Evolutionary conservation across 768 basidiomycete genomes (phyloP).

Genomic region (Coprinopsis cinerea): DNA sequence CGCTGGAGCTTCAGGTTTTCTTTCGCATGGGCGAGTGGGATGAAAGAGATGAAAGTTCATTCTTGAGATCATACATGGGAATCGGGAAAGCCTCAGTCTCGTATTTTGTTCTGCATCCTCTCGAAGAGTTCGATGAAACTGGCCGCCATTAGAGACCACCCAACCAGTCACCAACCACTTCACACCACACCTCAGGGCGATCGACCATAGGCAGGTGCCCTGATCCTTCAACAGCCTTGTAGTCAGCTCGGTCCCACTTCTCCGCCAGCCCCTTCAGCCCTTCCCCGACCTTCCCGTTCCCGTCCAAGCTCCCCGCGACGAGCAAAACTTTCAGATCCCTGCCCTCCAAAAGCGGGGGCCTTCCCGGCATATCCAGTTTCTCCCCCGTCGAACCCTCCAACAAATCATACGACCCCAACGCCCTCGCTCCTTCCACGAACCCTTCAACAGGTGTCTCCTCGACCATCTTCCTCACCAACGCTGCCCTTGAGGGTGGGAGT

Average conservation of each 20-base stretch:
- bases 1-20: too few relatives aligned
- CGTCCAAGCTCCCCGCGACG: slow-evolving; percentile 42
- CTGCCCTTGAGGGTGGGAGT: neutral
- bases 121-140: too few relatives aligned
- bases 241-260: slow-evolving; percentile 26
- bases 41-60: too few relatives aligned
- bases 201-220: neutral
- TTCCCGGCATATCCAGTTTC: slow-evolving; percentile 16
- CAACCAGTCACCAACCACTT: neutral
- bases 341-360: slow-evolving; percentile 14
- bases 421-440: slow-evolving; percentile 40
- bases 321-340: slow-evolving; percentile 31
- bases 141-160: neutral
- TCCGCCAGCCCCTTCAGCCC: slow-evolving; percentile 30
- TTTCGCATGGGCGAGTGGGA: too few relatives aligned
- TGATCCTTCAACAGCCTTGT: neutral
- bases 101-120: too few relatives aligned
- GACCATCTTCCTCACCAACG: slow-evolving; percentile 19
- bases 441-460: slow-evolving; percentile 33
- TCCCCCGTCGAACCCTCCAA: neutral
- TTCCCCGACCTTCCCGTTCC: slow-evolving; percentile 38
- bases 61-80: too few relatives aligned
- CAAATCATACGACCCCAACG: slow-evolving; percentile 41
- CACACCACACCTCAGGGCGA: neutral
- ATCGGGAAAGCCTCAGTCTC: too few relatives aligned